Percentiles rank a stretch among this genome's conserved stretches.
These are phyloP conservation scores for Piloderma croceum DNA, from an alignment of 768 basidiomycete species.

Conservation along the genomic window DNA sequence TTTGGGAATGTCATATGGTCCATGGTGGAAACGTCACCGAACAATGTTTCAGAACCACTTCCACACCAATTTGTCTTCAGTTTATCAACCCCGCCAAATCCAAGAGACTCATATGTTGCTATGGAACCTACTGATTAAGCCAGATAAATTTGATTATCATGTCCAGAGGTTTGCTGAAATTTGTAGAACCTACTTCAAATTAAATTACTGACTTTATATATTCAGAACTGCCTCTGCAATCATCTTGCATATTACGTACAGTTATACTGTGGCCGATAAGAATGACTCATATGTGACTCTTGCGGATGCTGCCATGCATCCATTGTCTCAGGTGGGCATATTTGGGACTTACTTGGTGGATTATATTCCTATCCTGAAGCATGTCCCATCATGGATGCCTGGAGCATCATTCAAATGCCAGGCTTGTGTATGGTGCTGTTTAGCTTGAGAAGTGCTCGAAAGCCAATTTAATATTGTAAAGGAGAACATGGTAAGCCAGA, in stretches of 20 bases:
- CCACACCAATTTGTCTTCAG: conserved; percentile 18
- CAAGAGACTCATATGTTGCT: conserved; percentile 34
- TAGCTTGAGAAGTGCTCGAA: conserved; percentile 8
- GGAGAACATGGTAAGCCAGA: conserved; percentile 1
- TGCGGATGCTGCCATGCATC: background rate
- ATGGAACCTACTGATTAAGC: conserved; percentile 31
- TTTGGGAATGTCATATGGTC: conserved; percentile 34
- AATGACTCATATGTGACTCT: background rate
- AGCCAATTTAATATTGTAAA: conserved; percentile 9
- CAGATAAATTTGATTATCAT: conserved; percentile 32
- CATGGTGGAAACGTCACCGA: conserved; percentile 33
- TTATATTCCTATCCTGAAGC: conserved; percentile 4
- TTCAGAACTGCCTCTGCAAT: too few species aligned
- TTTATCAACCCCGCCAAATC: conserved; percentile 26
- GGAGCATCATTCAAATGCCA: conserved; percentile 5
- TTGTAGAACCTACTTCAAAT: background rate
- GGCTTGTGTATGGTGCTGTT: conserved; percentile 7
- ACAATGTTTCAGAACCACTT: conserved; percentile 36
- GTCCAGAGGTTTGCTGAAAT: conserved; percentile 25
- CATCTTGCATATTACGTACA: background rate
- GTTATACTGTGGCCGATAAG: background rate
- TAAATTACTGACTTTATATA: too few species aligned
- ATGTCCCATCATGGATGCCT: conserved; percentile 7
- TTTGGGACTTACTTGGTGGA: background rate
- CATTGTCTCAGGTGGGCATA: background rate